phyloP scores from a whole-genome alignment of 306 rosid genomes.

The Castanea crenata region DNA sequence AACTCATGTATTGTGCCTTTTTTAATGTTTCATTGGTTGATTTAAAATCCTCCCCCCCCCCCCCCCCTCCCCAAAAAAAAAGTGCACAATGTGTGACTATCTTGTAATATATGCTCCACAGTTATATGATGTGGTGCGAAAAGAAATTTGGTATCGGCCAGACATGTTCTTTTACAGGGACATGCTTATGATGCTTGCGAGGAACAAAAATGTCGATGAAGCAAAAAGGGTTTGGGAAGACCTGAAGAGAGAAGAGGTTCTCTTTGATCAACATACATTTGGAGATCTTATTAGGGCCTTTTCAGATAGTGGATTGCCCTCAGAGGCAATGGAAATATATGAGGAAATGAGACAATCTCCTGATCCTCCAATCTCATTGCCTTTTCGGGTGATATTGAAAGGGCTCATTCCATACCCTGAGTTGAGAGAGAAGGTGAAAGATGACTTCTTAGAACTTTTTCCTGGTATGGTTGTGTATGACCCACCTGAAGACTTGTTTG shows the following conservation, averaged over 20 bases:
- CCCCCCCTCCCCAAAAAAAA: background rate
- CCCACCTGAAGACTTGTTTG: slow-evolving; percentile 92
- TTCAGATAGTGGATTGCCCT: slow-evolving; percentile 62
- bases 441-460: slow-evolving; percentile 77
- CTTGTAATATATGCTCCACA: slow-evolving; percentile 22
- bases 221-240: slow-evolving; percentile 77
- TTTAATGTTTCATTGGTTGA: background rate
- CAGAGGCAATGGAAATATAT: slow-evolving; percentile 75
- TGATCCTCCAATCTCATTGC: slow-evolving; percentile 78
- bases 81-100: background rate
- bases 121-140: slow-evolving; percentile 80
- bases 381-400: slow-evolving; percentile 82
- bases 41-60: too few relatives aligned
- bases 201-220: slow-evolving; percentile 73
- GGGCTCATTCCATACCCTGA: slow-evolving; percentile 88
- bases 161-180: slow-evolving; percentile 93
- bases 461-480: slow-evolving; percentile 87
- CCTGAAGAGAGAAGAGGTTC: slow-evolving; percentile 64
- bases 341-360: slow-evolving; percentile 83
- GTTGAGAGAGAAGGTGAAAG: slow-evolving; percentile 74
- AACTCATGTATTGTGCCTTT: background rate
- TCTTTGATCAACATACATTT: slow-evolving; percentile 94
- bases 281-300: slow-evolving; percentile 79
- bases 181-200: slow-evolving; percentile 92
- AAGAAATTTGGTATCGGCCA: slow-evolving; percentile 95